phyloP scores from a whole-genome alignment of 2,329 filamentous ascomycete species.

The Penicillium sclerotigenum region DNA sequence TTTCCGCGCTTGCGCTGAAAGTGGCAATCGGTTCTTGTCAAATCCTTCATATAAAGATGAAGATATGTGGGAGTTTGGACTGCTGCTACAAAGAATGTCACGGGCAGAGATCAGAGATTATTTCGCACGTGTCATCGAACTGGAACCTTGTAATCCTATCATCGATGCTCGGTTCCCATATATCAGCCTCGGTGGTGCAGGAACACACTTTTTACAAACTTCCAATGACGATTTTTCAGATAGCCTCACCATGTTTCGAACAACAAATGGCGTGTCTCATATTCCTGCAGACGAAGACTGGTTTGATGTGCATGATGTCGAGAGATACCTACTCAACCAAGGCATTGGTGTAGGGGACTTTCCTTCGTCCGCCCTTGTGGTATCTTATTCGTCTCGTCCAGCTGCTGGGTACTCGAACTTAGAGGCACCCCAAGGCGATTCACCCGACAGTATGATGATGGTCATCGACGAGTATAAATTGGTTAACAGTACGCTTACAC shows the following conservation, averaged over 20 bases:
- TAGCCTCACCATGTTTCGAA: constrained; percentile 4
- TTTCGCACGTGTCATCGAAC: constrained; percentile 16
- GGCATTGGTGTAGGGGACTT: constrained; percentile 1
- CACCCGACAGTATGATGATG: background rate
- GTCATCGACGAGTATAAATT: constrained; percentile 1
- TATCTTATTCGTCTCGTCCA: background rate
- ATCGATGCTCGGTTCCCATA: constrained; percentile 13
- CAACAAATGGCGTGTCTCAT: constrained; percentile 10
- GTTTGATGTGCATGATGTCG: constrained; percentile 22
- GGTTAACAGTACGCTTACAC: background rate
- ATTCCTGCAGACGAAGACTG: constrained; percentile 15
- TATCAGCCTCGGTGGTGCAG: constrained; percentile 15
- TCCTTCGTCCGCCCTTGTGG: background rate
- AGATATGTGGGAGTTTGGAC: constrained; percentile 12
- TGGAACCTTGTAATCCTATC: constrained; percentile 14
- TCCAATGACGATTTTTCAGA: background rate
- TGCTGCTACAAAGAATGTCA: constrained; percentile 9
- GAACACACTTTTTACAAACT: constrained; percentile 5
- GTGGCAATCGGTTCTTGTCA: constrained; percentile 9
- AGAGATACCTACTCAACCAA: constrained; percentile 14
- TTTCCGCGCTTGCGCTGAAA: constrained; percentile 12
- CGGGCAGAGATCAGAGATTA: constrained; percentile 13
- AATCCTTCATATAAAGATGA: constrained; percentile 3
- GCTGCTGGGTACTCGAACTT: background rate
- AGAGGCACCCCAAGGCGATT: background rate